Base-by-base conservation (phyloP, 225 moss, liverwort and hornwort genomes). In the Physcomitrellopsis africana region DNA sequence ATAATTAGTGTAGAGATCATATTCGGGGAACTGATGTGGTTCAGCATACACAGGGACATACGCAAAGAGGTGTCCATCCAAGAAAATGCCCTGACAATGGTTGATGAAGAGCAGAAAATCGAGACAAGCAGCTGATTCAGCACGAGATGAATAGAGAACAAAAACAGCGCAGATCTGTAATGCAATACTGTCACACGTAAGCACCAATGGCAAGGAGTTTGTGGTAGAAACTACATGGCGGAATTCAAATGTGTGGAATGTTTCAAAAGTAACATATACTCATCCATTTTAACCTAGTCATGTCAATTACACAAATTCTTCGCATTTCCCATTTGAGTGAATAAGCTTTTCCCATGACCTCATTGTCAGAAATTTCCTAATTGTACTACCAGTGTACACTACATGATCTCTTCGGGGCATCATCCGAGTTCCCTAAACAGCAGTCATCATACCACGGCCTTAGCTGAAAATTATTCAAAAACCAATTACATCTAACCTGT, bases 401-500 rank as follows among this genome's bases (percentile, higher is more conserved):
- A 64, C 52, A 65, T 79, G 72, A 82, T 62, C 81, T 65, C 65
- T 78, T 72, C 29, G 47, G 49, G 54, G 59, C 37, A 75, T 19
- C 62, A 19, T 74, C 60, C 43, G 64, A 70, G 63, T 73, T 80
- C 69, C 67, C 64, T 80, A 23, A 67, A 68, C 73, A 70, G 67
- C 59, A 76, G 73, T 82, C 74, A 72, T 75, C 77, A 72, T 74
- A 74, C 82, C 79, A 55, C 68, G 67, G 69, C 74, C 74, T 75
- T 68, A 69, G 60, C 72, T 72, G 59, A 72, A 66, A 7, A 70
- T 74, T 42, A 61, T 57, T 73, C 45, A 52, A 73, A 76, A 73
- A 77, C 44, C 63, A 74, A 73, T 60, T 70, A 70, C 63, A 57
- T 77, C 77, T 81, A 77, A 70, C 76, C 82, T 74, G 82, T 80